Evolutionary conservation across 306 rosid genomes (phyloP), one percentile per base, ranked within the genome.

Genomic region (Pyrus pyrifolia): DNA sequence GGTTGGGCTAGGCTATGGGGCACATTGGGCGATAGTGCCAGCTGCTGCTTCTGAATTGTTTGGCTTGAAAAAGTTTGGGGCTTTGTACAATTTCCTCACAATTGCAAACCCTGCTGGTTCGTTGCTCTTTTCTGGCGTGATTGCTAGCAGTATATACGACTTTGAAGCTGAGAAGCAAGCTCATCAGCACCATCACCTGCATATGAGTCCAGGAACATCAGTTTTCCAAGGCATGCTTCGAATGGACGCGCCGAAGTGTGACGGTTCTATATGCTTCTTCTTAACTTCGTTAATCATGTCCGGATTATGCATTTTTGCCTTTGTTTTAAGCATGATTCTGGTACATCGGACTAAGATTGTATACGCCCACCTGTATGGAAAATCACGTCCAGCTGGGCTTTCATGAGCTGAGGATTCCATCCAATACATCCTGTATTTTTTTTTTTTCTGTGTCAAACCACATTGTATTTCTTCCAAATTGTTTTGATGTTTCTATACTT

Each of bases 41-140:
- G 99, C 99, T n/a, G 87, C 99, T 17, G 99, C 96, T 64, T 95
- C 99, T 0, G 99, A 95, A 76, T 84, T 95, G 83, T 95, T 95
- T 63, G 98, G 97, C 65, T 79, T 95, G 80, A 88, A 84, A 81
- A 95, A 90, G 82, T 95, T 95, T 4, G 98, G 96, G 21, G 97
- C 97, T 40, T 81, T 95, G 81, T 95, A 95, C 89, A 95, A 95
- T 79, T 92, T 95, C 86, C 72, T 95, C 45, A 92, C 98, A 12
- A 73, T 95, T 70, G 96, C 97, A 73, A 95, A 85, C 72, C 98
- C 97, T 21, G 79, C 84, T 23, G 98, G 98, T 75, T 73, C 92
- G 44, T 82, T 95, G 12, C 76, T 92, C 42, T 95, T 95, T 86
- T 92, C 97, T 11, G 82, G 97, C 80, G 61, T 92, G 25, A 88